Percentiles rank a stretch among this genome's conserved stretches.
These are phyloP conservation scores for Ramichloridium luteum DNA, from an alignment of 2,329 filamentous ascomycete genomes.

Conservation along the genomic window DNA sequence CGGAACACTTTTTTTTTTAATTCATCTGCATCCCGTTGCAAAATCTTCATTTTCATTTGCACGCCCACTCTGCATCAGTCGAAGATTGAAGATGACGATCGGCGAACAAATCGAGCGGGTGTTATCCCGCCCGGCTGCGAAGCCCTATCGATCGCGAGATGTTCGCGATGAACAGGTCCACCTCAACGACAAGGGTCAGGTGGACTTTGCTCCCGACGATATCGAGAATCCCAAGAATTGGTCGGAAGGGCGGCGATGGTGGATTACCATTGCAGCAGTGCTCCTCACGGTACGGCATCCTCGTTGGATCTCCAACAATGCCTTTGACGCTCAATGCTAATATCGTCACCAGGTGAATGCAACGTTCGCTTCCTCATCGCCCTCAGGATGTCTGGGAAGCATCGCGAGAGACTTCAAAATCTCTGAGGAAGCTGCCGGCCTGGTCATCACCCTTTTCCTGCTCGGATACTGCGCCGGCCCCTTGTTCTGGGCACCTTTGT, in stretches of 20 bases:
- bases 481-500: slow-evolving; percentile 52
- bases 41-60: too few species aligned
- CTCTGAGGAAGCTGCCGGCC: slow-evolving; percentile 29
- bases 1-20: too few species aligned
- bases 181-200: slow-evolving; percentile 38
- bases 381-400: slow-evolving; percentile 26
- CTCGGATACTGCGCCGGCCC: slow-evolving; percentile 46
- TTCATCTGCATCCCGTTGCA: too few species aligned
- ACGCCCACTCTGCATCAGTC: too few species aligned
- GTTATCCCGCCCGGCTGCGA: slow-evolving; percentile 40
- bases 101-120: slow-evolving; percentile 30
- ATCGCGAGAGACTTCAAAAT: slow-evolving; percentile 36
- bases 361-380: slow-evolving; percentile 40
- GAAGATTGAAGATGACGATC: too few species aligned
- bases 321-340: too few species aligned
- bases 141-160: slow-evolving; percentile 38
- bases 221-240: slow-evolving; percentile 41
- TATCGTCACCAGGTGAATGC: slow-evolving; percentile 35
- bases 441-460: slow-evolving; percentile 20
- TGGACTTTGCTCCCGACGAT: slow-evolving; percentile 41
- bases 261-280: slow-evolving; percentile 33
- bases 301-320: too few species aligned
- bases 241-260: slow-evolving; percentile 29
- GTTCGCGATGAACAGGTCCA: slow-evolving; percentile 29
- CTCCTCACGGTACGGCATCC: slow-evolving; percentile 15